A percentile compares a stretch with the other conserved stretches of the same genome.
These are phyloP conservation scores for Komagataella pseudopastoris DNA, from an alignment of 805 yeast genomes.

Conservation along the genomic window DNA sequence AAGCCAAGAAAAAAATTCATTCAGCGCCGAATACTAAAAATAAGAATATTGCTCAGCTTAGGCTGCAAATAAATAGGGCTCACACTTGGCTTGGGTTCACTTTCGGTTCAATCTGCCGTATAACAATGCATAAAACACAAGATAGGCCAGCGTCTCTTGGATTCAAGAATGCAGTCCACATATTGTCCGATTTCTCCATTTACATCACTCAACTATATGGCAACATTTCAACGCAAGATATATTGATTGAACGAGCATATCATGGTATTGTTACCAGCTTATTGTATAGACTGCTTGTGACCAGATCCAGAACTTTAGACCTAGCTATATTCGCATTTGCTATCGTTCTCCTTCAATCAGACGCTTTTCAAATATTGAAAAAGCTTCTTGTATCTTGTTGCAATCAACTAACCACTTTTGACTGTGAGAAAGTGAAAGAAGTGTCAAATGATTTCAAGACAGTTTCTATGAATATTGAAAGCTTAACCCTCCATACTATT, in stretches of 20 bases:
- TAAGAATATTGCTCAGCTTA: conserved; percentile 46
- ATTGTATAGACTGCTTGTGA: conserved; percentile 10
- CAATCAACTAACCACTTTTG: conserved; percentile 9
- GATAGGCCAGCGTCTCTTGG: conserved; percentile 18
- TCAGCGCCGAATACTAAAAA: conserved; percentile 41
- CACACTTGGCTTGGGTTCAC: conserved; percentile 25
- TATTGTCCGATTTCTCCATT: conserved; percentile 12
- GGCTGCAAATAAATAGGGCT: conserved; percentile 34
- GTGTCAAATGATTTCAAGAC: conserved; percentile 20
- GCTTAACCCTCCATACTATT: conserved; percentile 23
- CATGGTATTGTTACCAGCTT: conserved; percentile 12
- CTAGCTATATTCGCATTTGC: conserved; percentile 3
- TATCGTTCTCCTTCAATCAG: conserved; percentile 5
- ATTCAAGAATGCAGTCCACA: conserved; percentile 13
- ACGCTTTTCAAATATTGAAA: conserved; percentile 6
- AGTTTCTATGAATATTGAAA: conserved; percentile 17
- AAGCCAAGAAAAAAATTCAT: conserved; percentile 17
- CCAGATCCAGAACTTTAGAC: conserved; percentile 12
- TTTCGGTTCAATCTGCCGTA: conserved; percentile 15
- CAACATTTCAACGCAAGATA: conserved; percentile 8
- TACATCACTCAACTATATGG: conserved; percentile 7
- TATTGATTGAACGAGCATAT: conserved; percentile 13
- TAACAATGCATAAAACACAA: conserved; percentile 26
- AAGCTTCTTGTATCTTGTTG: conserved; percentile 9
- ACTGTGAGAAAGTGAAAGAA: conserved; percentile 13